A percentile compares a stretch with the other conserved stretches of the same genome.
These are phyloP conservation scores for Polytrichum formosum DNA, from an alignment of 225 moss, liverwort and hornwort genomes.

Conservation along the genomic window DNA sequence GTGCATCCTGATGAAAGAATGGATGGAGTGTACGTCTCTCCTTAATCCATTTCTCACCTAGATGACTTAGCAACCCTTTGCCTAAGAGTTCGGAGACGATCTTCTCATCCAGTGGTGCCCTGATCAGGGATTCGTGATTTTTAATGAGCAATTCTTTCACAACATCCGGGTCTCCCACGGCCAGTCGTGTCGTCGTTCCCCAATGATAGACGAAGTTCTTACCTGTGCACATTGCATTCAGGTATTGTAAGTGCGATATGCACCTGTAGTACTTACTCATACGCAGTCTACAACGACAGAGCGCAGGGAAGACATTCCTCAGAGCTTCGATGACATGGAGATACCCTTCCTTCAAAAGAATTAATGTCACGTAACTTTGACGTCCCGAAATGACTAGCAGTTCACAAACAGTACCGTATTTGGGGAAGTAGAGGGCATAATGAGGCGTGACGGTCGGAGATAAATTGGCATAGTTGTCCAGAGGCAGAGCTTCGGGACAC, in stretches of 20 bases:
- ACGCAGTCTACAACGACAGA: not conserved
- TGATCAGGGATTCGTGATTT: slow-evolving; percentile 13
- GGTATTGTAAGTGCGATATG: not conserved
- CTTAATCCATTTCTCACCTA: slow-evolving; percentile 26
- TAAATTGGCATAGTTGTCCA: slow-evolving; percentile 10
- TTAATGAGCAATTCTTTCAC: slow-evolving; percentile 35
- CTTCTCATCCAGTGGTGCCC: slow-evolving; percentile 1
- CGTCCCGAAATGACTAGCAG: not conserved
- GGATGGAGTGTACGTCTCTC: slow-evolving; percentile 41
- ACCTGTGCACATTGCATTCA: slow-evolving; percentile 10
- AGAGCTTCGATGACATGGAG: not conserved
- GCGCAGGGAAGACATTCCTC: not conserved
- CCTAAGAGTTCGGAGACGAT: slow-evolving; percentile 17
- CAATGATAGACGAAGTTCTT: slow-evolving; percentile 34
- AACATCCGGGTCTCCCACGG: slow-evolving; percentile 32
- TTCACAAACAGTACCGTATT: slow-evolving; percentile 4
- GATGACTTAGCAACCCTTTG: slow-evolving; percentile 12
- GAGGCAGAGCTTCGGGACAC: slow-evolving; percentile 10
- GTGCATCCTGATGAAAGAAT: slow-evolving; percentile 36
- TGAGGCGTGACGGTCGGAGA: slow-evolving; percentile 20
- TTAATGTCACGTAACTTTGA: not conserved
- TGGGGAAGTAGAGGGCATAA: slow-evolving; percentile 21
- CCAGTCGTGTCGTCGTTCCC: slow-evolving; percentile 19
- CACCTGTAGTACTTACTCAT: not conserved
- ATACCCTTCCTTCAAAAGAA: not conserved